phyloP scores from a whole-genome alignment of 1,284 basidiomycete genomes.

The Apiotrichum porosum region DNA sequence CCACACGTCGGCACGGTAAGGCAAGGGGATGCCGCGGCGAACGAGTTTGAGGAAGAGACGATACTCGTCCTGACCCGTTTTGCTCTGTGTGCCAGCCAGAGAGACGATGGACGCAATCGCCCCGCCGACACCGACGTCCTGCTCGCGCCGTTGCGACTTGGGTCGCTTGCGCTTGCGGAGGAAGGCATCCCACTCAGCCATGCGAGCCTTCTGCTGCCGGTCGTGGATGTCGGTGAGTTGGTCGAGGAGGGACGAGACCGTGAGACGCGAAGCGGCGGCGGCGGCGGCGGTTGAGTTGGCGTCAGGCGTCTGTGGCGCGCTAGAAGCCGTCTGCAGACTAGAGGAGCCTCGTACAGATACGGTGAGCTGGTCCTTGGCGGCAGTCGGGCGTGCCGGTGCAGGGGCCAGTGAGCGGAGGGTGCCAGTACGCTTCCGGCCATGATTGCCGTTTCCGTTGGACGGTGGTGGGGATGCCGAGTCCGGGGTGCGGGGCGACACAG shows the following conservation, averaged over 20 bases:
- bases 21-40: conserved; percentile 77
- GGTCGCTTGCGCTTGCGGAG: conserved; percentile 52
- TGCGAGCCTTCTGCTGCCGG: conserved; percentile 64
- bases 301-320: conserved; percentile 3
- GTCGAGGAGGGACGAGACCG: conserved; percentile 69
- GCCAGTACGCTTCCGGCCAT: neutral
- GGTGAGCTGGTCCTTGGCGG: conserved; percentile 39
- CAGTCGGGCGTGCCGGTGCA: conserved; percentile 45
- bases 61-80: conserved; percentile 65
- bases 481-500: neutral
- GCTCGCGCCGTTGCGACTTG: conserved; percentile 13
- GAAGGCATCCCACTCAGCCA: conserved; percentile 84
- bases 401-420: conserved; percentile 37
- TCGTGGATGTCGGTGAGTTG: conserved; percentile 84
- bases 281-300: conserved; percentile 2
- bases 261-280: conserved; percentile 53
- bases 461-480: conserved; percentile 1
- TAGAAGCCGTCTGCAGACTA: conserved; percentile 18
- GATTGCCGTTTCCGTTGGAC: neutral
- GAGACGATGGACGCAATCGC: conserved; percentile 11
- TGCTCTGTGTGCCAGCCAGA: conserved; percentile 56
- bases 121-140: conserved; percentile 17
- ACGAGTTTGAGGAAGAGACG: conserved; percentile 74
- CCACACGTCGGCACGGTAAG: conserved; percentile 73
- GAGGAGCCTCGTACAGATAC: conserved; percentile 39